Base-by-base conservation (phyloP, 345 rosid species). In the Crucihimalaya himalaica region DNA sequence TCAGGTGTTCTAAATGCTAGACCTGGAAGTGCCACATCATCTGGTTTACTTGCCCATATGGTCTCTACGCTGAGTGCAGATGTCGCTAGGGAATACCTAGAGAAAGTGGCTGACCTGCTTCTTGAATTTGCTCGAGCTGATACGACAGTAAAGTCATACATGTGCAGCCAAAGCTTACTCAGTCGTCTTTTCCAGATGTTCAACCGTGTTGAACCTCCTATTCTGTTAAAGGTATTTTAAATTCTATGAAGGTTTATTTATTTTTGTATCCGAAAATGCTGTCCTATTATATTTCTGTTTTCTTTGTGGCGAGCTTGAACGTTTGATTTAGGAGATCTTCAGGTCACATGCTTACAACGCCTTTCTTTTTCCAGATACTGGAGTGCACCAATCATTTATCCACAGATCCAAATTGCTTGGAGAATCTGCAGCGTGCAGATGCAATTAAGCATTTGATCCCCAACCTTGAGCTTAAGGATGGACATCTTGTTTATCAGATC, bases 81-180 rank as follows among this genome's bases (percentile, higher is more conserved):
- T 82, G 89, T 87, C 46, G 98, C 99, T 20, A 82, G 88, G 86
- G 97, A 92, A 60, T 95, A 95, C 83, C 84, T 95, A 73, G 97
- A 92, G 84, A 95, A 92, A 83, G 97, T 92, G 45, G 97, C 99
- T 34, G 96, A 95, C 79, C 93, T 95, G 79, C 87, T 95, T 57
- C 96, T 92, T 72, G 99, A 92, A 86, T 95, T 95, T 88, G 86
- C 99, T 47, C 91, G 87, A 78, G 99, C 99, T 5, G 99, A 92
- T 79, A 89, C 99, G 20, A 81, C 86, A 34, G 99, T 95, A 14
- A 95, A 95, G 74, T 87, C 96, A 61, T 84, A 81, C 71, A 88
- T 92, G 99, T 95, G 92, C 76, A 88, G 92, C 84, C 98, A 86
- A 83, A 88, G 99, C 79, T 82, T 90, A 81, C 97, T 92, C 74